These are phyloP conservation scores for Cucurbita argyrosperma DNA, from an alignment of 306 rosid genomes.

Conservation along the genomic window DNA sequence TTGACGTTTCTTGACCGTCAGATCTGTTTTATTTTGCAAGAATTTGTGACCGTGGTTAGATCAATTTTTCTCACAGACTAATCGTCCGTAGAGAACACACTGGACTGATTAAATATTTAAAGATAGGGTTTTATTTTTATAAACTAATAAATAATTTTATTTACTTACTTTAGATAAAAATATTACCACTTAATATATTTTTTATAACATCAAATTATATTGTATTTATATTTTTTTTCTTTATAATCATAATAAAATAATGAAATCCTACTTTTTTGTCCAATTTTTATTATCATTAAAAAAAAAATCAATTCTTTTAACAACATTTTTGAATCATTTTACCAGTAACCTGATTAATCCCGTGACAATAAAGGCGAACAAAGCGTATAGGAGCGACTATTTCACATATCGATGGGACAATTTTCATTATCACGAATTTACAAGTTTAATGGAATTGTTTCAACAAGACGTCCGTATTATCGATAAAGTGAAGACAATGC, in stretches of 20 bases:
- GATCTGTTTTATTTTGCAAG: background rate
- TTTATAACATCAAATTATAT: too few relatives aligned
- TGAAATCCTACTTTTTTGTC: too few relatives aligned
- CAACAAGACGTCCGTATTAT: too few relatives aligned
- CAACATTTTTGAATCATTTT: background rate
- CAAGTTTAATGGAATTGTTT: too few relatives aligned
- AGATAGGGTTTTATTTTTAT: background rate
- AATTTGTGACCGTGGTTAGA: background rate
- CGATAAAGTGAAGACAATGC: too few relatives aligned
- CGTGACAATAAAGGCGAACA: background rate
- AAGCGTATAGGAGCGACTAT: background rate
- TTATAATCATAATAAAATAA: too few relatives aligned
- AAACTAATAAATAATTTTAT: background rate
- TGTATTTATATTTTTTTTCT: too few relatives aligned
- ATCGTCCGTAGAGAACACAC: background rate
- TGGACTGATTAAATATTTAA: background rate
- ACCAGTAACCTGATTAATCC: background rate
- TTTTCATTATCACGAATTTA: background rate
- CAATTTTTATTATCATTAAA: too few relatives aligned
- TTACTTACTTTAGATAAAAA: too few relatives aligned
- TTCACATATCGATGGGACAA: background rate
- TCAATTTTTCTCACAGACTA: background rate
- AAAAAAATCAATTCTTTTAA: background rate
- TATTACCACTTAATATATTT: too few relatives aligned
- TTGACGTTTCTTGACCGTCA: background rate